A percentile compares a stretch with the other conserved stretches of the same genome.
These are phyloP conservation scores for Micractinium conductrix DNA, from an alignment of 139 green algal species.

Conservation along the genomic window DNA sequence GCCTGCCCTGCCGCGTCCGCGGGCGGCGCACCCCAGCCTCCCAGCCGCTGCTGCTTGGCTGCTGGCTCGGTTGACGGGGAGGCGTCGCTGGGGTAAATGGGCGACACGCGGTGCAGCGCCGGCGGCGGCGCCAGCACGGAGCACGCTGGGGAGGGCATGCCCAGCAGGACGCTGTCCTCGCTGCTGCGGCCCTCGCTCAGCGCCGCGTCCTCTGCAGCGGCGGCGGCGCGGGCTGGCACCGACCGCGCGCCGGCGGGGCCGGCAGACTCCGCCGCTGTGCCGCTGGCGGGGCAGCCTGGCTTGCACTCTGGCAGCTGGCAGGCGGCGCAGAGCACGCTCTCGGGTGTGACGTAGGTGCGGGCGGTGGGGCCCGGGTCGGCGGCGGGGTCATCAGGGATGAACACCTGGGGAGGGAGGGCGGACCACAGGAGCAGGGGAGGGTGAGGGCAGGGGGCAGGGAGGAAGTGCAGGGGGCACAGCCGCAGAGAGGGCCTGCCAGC, in stretches of 20 bases:
- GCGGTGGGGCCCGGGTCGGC: background rate
- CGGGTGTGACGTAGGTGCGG: background rate
- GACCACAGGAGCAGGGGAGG: background rate
- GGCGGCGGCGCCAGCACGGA: background rate
- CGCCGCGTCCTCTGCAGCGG: background rate
- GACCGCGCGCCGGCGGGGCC: background rate
- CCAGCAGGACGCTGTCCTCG: conserved; percentile 24
- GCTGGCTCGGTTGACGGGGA: background rate
- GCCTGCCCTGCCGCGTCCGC: background rate
- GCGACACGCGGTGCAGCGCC: background rate
- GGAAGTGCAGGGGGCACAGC: background rate
- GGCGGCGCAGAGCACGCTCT: background rate
- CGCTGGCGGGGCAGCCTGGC: conserved; percentile 1
- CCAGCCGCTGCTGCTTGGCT: background rate
- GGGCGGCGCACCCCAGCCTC: background rate
- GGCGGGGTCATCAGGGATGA: conserved; percentile 1
- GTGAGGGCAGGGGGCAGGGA: background rate
- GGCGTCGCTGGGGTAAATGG: background rate
- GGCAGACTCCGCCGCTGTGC: background rate
- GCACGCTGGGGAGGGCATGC: conserved; percentile 19
- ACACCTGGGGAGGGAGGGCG: background rate
- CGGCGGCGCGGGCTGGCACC: background rate
- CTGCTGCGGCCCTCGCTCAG: conserved; percentile 30
- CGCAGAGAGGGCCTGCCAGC: background rate
- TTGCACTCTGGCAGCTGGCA: conserved; percentile 30